phyloP scores from a whole-genome alignment of 129 eudicot genomes.

The Lonicera japonica region DNA sequence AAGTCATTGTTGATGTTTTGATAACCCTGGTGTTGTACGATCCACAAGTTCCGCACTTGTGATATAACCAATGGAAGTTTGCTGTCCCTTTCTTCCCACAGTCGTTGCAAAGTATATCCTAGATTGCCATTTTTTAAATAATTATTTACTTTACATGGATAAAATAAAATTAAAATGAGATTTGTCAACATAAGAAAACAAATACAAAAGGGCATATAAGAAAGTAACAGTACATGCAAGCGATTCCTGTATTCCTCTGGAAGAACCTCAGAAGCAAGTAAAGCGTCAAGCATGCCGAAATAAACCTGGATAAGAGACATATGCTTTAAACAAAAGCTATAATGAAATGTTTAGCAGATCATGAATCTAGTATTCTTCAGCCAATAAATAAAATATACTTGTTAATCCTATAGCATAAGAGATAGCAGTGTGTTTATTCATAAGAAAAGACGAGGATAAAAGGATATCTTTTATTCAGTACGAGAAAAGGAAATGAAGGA shows the following conservation, averaged over 20 bases:
- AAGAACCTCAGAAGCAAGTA: slow-evolving; percentile 36
- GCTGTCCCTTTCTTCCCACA: slow-evolving; percentile 32
- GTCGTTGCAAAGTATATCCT: slow-evolving; percentile 48
- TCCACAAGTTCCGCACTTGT: slow-evolving; percentile 38
- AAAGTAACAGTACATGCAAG: slow-evolving; percentile 20
- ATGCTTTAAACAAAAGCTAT: background rate
- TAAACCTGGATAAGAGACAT: slow-evolving; percentile 20
- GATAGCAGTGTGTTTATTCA: too few species aligned
- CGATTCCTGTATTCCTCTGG: slow-evolving; percentile 42
- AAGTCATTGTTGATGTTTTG: background rate
- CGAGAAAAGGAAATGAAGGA: too few species aligned
- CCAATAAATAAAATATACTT: background rate
- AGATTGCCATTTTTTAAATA: background rate
- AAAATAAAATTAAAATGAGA: background rate
- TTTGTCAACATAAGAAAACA: background rate
- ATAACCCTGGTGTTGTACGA: slow-evolving; percentile 47
- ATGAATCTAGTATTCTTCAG: background rate
- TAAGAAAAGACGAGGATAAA: too few species aligned
- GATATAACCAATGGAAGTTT: slow-evolving; percentile 44
- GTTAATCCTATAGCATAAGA: too few species aligned
- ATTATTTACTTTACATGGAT: background rate
- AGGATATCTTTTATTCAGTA: too few species aligned
- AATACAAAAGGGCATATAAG: background rate
- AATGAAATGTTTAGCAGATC: background rate
- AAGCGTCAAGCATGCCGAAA: slow-evolving; percentile 48